A percentile compares a stretch with the other conserved stretches of the same genome.
These are phyloP conservation scores for Fulvia fulva DNA, from an alignment of 2,329 filamentous ascomycete species.

Conservation along the genomic window DNA sequence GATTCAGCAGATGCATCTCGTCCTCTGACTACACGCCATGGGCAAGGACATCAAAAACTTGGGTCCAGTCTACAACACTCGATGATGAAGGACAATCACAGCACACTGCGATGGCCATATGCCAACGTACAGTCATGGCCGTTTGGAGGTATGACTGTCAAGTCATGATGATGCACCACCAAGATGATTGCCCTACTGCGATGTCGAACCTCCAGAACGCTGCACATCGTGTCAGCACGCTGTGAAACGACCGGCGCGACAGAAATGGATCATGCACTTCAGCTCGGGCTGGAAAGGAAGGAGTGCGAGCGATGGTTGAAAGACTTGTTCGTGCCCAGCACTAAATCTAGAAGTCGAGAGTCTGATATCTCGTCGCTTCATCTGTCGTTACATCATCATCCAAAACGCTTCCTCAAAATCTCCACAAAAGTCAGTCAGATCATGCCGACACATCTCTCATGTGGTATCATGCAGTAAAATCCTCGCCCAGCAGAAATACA, in stretches of 20 bases:
- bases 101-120: too few species aligned
- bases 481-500: constrained; percentile 1
- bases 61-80: too few species aligned
- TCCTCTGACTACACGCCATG: too few species aligned
- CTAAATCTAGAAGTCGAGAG: not conserved
- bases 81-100: too few species aligned
- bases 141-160: too few species aligned
- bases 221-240: not conserved
- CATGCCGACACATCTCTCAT: not conserved
- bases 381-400: not conserved
- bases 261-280: not conserved
- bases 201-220: not conserved
- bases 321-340: constrained; percentile 2
- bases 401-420: not conserved
- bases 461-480: constrained; percentile 10
- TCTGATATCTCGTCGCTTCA: not conserved
- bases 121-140: too few species aligned
- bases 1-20: too few species aligned
- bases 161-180: too few species aligned
- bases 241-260: not conserved
- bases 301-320: not conserved
- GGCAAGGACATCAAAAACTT: too few species aligned
- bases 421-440: not conserved
- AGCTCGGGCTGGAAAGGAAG: not conserved
- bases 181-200: not conserved